These are phyloP conservation scores for Malus sylvestris DNA, from an alignment of 306 rosid species.

Conservation along the genomic window DNA sequence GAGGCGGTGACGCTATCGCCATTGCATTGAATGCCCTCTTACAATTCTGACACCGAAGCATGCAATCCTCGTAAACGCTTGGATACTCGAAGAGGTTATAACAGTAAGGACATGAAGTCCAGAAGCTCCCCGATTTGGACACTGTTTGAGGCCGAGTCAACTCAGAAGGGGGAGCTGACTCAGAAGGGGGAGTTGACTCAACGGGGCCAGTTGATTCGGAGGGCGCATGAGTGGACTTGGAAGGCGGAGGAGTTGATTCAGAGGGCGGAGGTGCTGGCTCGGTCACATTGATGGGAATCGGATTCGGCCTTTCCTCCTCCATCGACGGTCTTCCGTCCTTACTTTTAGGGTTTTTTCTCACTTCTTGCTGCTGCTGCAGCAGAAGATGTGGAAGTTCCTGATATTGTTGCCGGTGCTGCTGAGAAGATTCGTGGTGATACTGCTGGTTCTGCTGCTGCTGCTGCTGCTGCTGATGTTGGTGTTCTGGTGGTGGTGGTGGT, in stretches of 20 bases:
- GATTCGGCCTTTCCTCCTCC: conserved; percentile 38
- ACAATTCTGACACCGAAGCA: conserved; percentile 77
- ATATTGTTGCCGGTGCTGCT: not conserved
- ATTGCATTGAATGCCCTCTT: conserved; percentile 63
- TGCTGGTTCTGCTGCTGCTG: not conserved
- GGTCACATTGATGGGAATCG: conserved; percentile 35
- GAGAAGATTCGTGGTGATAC: not conserved
- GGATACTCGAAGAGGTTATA: conserved; percentile 69
- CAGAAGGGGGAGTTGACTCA: not conserved
- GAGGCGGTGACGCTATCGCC: conserved; percentile 49
- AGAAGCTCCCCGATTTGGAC: conserved; percentile 32
- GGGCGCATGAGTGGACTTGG: conserved; percentile 3
- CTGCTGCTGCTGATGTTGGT: not conserved
- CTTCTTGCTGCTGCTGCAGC: conserved; percentile 3
- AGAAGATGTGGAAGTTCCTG: not conserved
- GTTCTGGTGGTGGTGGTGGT: not conserved
- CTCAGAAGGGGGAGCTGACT: conserved; percentile 8
- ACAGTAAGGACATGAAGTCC: conserved; percentile 98
- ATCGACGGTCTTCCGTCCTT: conserved; percentile 18
- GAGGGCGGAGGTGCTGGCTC: conserved; percentile 20
- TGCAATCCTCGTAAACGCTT: conserved; percentile 60
- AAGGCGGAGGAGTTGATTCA: conserved; percentile 1
- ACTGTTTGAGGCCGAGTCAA: not conserved
- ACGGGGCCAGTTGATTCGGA: conserved; percentile 5
- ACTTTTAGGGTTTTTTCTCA: conserved; percentile 29